These are phyloP conservation scores for Mollisia scopiformis DNA, from an alignment of 2,329 filamentous ascomycete species.

Conservation along the genomic window DNA sequence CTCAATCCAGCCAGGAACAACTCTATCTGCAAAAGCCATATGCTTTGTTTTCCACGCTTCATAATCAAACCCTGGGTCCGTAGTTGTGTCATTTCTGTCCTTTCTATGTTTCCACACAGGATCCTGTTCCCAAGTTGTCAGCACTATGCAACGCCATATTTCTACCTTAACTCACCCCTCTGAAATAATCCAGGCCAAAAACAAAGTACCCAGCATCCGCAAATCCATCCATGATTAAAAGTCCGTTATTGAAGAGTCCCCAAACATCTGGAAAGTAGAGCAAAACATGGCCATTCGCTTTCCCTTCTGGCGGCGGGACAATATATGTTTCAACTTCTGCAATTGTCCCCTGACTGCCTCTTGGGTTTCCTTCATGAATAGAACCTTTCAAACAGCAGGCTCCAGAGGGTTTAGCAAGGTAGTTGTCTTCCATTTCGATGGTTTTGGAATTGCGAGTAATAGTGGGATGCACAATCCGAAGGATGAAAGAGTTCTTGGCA, in stretches of 20 bases:
- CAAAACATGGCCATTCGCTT: conserved; percentile 2
- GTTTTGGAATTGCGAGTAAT: neutral
- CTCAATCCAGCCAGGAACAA: conserved; percentile 2
- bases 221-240: conserved; percentile 9
- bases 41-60: conserved; percentile 7
- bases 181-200: conserved; percentile 8
- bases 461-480: too few species aligned
- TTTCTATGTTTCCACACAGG: conserved; percentile 5
- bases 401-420: conserved; percentile 5
- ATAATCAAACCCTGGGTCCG: conserved; percentile 5
- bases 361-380: conserved; percentile 3
- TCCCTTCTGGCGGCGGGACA: neutral
- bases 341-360: neutral
- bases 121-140: neutral
- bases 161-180: neutral
- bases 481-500: too few species aligned
- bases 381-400: conserved; percentile 5
- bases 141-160: neutral
- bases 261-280: conserved; percentile 7
- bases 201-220: conserved; percentile 7
- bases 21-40: neutral
- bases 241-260: conserved; percentile 1
- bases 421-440: neutral
- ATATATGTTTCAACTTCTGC: conserved; percentile 2
- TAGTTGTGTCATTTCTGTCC: neutral